A percentile compares a stretch with the other conserved stretches of the same genome.
Conservation (phyloP, 345 rosid species). For the Gossypium longicalyx region DNA sequence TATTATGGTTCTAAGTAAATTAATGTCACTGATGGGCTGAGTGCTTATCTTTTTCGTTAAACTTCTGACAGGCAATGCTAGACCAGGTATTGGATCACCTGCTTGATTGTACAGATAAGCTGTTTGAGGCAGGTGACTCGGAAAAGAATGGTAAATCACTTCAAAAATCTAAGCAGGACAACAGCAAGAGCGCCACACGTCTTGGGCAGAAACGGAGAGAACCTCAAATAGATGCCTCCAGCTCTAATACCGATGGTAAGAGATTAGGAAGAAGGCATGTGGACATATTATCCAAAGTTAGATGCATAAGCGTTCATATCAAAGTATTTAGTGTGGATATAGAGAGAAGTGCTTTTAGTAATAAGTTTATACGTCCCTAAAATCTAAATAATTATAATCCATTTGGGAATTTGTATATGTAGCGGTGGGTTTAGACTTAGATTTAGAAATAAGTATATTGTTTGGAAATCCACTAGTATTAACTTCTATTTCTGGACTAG, state of each 20-base stretch:
- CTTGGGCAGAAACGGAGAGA: conserved; percentile 22
- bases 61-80: conserved; percentile 37
- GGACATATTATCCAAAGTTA: conserved; percentile 3
- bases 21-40: background rate
- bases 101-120: conserved; percentile 54
- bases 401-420: background rate
- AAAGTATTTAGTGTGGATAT: background rate
- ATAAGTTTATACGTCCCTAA: background rate
- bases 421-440: background rate
- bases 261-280: conserved; percentile 3
- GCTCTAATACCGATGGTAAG: conserved; percentile 43
- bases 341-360: background rate
- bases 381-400: background rate
- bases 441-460: background rate
- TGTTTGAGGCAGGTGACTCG: conserved; percentile 36
- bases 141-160: conserved; percentile 20
- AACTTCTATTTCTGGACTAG: background rate
- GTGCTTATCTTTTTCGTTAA: background rate
- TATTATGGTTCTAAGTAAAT: background rate
- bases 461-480: background rate
- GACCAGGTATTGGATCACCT: conserved; percentile 64
- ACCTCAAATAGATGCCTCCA: conserved; percentile 28
- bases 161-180: conserved; percentile 22
- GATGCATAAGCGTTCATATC: background rate
- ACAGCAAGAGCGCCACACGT: conserved; percentile 17